These are phyloP conservation scores for Dendrothele bispora DNA, from an alignment of 768 basidiomycete genomes.

Conservation along the genomic window DNA sequence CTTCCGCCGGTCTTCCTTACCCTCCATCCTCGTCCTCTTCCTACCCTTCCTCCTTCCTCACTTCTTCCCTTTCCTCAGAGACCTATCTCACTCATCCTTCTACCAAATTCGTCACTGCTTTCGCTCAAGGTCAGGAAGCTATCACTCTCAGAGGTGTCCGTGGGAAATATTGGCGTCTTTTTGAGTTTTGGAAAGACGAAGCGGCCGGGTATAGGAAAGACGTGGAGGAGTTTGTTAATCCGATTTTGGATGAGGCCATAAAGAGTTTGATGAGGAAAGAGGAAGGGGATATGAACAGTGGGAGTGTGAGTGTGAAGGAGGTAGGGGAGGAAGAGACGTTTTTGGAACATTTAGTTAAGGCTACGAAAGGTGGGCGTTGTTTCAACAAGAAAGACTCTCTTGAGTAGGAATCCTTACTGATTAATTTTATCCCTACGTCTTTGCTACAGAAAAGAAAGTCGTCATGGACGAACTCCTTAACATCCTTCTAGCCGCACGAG, in stretches of 20 bases:
- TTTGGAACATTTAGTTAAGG: constrained; percentile 53
- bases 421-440: not conserved
- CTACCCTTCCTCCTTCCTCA: constrained; percentile 12
- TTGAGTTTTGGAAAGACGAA: constrained; percentile 52
- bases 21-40: constrained; percentile 31
- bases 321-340: constrained; percentile 44
- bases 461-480: constrained; percentile 46
- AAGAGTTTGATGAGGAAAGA: constrained; percentile 39
- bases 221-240: constrained; percentile 52
- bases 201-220: constrained; percentile 44
- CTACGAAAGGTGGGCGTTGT: constrained; percentile 46
- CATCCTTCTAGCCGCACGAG: constrained; percentile 43
- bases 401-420: no score
- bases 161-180: constrained; percentile 49
- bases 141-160: constrained; percentile 38
- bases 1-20: constrained; percentile 48
- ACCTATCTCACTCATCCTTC: constrained; percentile 32
- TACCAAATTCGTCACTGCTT: constrained; percentile 46
- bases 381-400: constrained; percentile 1
- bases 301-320: constrained; percentile 15
- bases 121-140: constrained; percentile 45
- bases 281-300: constrained; percentile 9
- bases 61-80: constrained; percentile 19
- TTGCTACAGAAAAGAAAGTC: constrained; percentile 39
- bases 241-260: constrained; percentile 51